Evolutionary conservation across 2,329 filamentous ascomycete species (phyloP), one percentile per base, ranked within the genome.

Genomic region (Camptophora hylomeconis): DNA sequence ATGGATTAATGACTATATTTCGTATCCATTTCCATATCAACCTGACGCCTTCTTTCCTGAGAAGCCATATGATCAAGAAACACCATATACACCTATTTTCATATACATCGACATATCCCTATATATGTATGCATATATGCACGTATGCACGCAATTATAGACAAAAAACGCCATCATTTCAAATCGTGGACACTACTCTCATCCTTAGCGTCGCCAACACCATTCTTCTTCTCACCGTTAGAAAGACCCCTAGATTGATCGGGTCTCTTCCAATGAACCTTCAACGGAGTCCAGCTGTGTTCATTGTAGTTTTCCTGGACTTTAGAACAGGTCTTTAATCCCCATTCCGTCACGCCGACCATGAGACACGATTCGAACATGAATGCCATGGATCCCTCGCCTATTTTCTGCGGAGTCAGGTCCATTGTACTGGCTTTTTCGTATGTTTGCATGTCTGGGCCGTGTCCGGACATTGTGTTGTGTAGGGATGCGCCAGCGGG

Each of bases 241-340:
- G 30, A 33, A 20, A 36, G 52, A 32, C 47, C 49, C 0, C 48
- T 45, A 35, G 52, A 44, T 45, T 63, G 61, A 37, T 62, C 58
- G 11, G 65, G 63, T 46, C 60, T 59, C 47, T 60, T 59, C 39
- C 75, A 80, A 47, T 78, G 69, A 23, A 72, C 64, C 52, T 70
- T 69, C 29, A 80, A 56, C 0, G 67, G 67, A 16, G 64, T 73
- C 83, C 83, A 93, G 50, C 80, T 86, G 60, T 92, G 79, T 33
- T 75, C 71, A 48, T 73, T 84, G 47, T 89, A 92, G 32, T 69
- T 69, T 40, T 72, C 63, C 57, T 80, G 76, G 21, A 80, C 68
- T 53, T 80, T 80, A 45, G 64, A 56, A 48, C 75, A 87, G 37
- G 69, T 69, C 51, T 72, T 76, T 37, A 80, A 50, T 1, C 74